A percentile compares a stretch with the other conserved stretches of the same genome.
Evolutionary conservation across 1,139 yeast genomes (phyloP).

Genomic region (Schwanniomyces etchellsii): DNA sequence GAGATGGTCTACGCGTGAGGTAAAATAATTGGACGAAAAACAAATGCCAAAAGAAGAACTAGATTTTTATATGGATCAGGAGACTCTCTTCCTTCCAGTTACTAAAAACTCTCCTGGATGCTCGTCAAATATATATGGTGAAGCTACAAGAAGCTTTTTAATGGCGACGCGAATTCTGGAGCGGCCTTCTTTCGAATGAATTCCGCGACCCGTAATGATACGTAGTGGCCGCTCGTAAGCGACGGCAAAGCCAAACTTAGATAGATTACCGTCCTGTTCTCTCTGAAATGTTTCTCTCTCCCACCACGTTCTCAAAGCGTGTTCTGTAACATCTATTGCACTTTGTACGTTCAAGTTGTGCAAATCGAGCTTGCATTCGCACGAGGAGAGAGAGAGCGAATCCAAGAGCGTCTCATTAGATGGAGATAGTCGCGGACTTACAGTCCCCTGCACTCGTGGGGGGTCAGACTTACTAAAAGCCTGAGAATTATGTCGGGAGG

Average conservation of each 20-base stretch:
- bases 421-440: too few species aligned
- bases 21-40: too few species aligned
- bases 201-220: conserved; percentile 57
- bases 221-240: conserved; percentile 29
- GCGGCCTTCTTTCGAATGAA: conserved; percentile 52
- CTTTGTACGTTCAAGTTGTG: conserved; percentile 43
- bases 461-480: too few species aligned
- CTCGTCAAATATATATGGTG: conserved; percentile 39
- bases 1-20: too few species aligned
- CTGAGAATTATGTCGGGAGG: too few species aligned
- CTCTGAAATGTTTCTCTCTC: conserved; percentile 35
- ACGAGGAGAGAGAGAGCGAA: conserved; percentile 1
- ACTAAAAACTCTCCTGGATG: conserved; percentile 40
- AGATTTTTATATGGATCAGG: too few species aligned
- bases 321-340: conserved; percentile 32
- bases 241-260: conserved; percentile 24
- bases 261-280: conserved; percentile 30
- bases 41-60: too few species aligned
- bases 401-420: neutral
- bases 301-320: conserved; percentile 51
- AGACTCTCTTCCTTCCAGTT: conserved; percentile 28
- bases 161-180: conserved; percentile 40
- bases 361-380: conserved; percentile 36
- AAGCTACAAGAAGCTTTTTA: conserved; percentile 23
- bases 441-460: too few species aligned